Percentiles rank a stretch among this genome's conserved stretches.
Evolutionary conservation across 495 filamentous ascomycete species (phyloP).

Genomic region (Chaetomidium leptoderma): DNA sequence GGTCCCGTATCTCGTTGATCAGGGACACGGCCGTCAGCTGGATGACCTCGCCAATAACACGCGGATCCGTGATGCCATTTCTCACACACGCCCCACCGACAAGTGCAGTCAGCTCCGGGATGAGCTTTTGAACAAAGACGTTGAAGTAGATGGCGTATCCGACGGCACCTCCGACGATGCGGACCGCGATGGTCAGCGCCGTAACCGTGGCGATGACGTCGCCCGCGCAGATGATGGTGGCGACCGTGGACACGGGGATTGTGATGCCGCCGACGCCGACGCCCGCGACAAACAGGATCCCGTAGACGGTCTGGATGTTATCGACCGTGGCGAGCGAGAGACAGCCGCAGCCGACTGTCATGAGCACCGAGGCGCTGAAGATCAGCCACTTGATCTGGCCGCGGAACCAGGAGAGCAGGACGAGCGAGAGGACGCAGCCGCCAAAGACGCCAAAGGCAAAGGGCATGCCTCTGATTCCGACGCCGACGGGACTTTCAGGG

Average conservation of each 20-base stretch:
- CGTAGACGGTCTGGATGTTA: conserved; percentile 60
- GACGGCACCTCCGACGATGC: conserved; percentile 65
- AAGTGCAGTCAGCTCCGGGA: conserved; percentile 46
- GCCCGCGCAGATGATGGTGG: conserved; percentile 68
- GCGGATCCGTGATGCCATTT: conserved; percentile 50
- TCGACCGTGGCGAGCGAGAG: conserved; percentile 53
- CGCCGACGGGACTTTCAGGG: conserved; percentile 46
- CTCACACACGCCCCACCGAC: conserved; percentile 52
- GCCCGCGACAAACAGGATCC: conserved; percentile 58
- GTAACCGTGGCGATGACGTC: conserved; percentile 71
- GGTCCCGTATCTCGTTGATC: conserved; percentile 46
- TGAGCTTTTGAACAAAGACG: conserved; percentile 63
- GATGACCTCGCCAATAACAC: conserved; percentile 46
- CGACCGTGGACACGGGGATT: conserved; percentile 53
- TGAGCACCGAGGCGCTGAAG: conserved; percentile 57
- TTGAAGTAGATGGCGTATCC: conserved; percentile 76
- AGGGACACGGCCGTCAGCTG: conserved; percentile 54
- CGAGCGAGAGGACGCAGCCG: conserved; percentile 60
- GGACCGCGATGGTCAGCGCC: conserved; percentile 67
- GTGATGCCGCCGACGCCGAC: conserved; percentile 71
- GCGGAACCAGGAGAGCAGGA: conserved; percentile 55
- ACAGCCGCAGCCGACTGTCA: conserved; percentile 67
- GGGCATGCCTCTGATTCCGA: conserved; percentile 63
- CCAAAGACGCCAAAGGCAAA: conserved; percentile 60
- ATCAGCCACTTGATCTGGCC: conserved; percentile 61